Evolutionary conservation across 2,329 filamentous ascomycete species (phyloP), one percentile per base, ranked within the genome.

Genomic region (Claviceps digitariae): DNA sequence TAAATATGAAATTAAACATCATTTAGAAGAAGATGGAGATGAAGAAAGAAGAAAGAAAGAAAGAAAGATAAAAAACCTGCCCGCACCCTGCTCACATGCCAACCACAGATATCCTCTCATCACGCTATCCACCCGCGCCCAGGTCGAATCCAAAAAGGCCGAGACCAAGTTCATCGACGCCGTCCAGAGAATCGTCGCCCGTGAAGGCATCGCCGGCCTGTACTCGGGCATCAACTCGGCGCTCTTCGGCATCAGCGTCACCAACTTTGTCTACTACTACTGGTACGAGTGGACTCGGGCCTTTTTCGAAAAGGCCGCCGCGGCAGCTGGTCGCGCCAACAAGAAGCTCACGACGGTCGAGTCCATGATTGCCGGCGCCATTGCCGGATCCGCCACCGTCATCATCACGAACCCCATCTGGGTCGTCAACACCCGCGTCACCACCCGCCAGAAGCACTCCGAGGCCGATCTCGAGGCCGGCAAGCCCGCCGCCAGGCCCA

Each of bases 251-350:
- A 97, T 98, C 74, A 93, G 87, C 69, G 84, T 98, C 61, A 98
- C 93, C 63, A 98, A 98, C 76, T 98, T 98, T 67, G 91, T 98
- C 48, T 98, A 98, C 78, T 98, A 98, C 74, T 98, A 97, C 77
- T 98, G 88, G 91, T 98, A 97, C 72, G 93, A 98, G 74, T 98
- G 89, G 87, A 93, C 90, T 57, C 84, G 90, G 55, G 78, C 85
- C 50, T 86, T 86, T 66, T 96, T 97, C 73, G 89, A 88, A 67
- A 76, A 78, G 58, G 87, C 89, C 10, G 89, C 90, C 47, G 68
- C 77, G 54, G 83, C 81, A 62, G 76, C 86, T 52, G 87, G 86
- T 36, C 83, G 88, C 58, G 79, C 83, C 54, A 83, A 79, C 57
- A 85, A 82, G 71, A 90, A 90, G 67, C 84, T 98, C 67, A 93